Evolutionary conservation across 306 rosid genomes (phyloP).

Genomic region (Quercus aquifolioides): DNA sequence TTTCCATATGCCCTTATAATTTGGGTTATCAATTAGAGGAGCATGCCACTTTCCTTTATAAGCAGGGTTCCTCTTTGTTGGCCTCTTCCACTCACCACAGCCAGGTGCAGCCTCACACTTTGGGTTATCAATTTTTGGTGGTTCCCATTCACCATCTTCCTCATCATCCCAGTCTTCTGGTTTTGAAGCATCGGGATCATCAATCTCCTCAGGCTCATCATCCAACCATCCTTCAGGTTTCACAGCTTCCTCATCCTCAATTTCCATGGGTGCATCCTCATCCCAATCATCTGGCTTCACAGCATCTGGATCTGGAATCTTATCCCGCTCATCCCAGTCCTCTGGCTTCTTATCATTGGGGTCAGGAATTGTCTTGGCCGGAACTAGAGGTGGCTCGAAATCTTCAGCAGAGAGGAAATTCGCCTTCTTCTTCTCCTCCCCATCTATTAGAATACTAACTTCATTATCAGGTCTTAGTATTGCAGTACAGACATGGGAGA

Average conservation of each 20-base stretch:
- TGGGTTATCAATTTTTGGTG: slow-evolving; percentile 81
- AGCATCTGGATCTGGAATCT: slow-evolving; percentile 81
- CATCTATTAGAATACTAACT: slow-evolving; percentile 39
- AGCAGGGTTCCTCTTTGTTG: slow-evolving; percentile 85
- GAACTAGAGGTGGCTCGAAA: slow-evolving; percentile 82
- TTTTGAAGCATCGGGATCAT: slow-evolving; percentile 86
- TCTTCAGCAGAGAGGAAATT: slow-evolving; percentile 76
- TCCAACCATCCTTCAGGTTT: slow-evolving; percentile 99
- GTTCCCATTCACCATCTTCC: slow-evolving; percentile 98
- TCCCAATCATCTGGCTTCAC: slow-evolving; percentile 99
- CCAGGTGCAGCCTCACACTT: slow-evolving; percentile 87
- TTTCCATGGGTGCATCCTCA: slow-evolving; percentile 93
- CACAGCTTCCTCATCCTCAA: slow-evolving; percentile 83
- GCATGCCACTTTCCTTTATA: slow-evolving; percentile 97
- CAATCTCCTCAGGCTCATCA: slow-evolving; percentile 91
- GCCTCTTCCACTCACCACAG: slow-evolving; percentile 96
- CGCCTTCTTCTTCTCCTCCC: slow-evolving; percentile 54
- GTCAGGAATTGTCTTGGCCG: slow-evolving; percentile 84
- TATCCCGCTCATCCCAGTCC: slow-evolving; percentile 96
- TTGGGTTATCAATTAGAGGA: slow-evolving; percentile 81
- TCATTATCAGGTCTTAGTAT: slow-evolving; percentile 56
- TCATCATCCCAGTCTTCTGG: slow-evolving; percentile 99
- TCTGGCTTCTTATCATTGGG: slow-evolving; percentile 96
- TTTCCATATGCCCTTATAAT: slow-evolving; percentile 93
- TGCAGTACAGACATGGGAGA: slow-evolving; percentile 89